Percentiles rank a stretch among this genome's conserved stretches.
phyloP scores from a whole-genome alignment of 768 basidiomycete genomes.

The Phaeotremella skinneri region DNA sequence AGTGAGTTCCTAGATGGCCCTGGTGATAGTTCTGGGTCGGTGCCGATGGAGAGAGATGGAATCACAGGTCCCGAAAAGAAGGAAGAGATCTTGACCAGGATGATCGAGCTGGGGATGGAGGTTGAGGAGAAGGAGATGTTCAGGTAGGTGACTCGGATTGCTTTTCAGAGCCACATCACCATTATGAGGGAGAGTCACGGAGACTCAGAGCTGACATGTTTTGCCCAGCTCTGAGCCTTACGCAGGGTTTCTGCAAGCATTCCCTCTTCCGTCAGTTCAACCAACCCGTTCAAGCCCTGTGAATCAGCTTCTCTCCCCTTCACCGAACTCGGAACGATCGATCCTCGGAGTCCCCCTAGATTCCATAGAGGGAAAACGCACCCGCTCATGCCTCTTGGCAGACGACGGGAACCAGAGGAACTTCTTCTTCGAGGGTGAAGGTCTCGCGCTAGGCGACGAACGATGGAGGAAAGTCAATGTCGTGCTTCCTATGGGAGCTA shows the following conservation, averaged over 20 bases:
- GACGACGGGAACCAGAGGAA: constrained; percentile 46
- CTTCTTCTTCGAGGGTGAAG: constrained; percentile 46
- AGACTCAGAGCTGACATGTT: not conserved
- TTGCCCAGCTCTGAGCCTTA: constrained; percentile 31
- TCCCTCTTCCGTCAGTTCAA: constrained; percentile 43
- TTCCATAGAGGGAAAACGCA: constrained; percentile 10
- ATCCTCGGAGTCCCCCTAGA: constrained; percentile 18
- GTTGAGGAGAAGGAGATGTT: constrained; percentile 46
- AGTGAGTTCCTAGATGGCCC: not conserved
- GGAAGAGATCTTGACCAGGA: constrained; percentile 23
- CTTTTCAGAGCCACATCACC: no score
- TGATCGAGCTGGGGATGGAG: constrained; percentile 49
- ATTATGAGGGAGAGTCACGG: no score
- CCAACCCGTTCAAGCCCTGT: constrained; percentile 28
- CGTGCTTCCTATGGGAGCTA: constrained; percentile 41
- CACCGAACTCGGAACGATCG: constrained; percentile 23
- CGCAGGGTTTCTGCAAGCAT: constrained; percentile 28
- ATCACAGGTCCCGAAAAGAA: not conserved
- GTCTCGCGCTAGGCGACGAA: constrained; percentile 39
- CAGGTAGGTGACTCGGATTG: constrained; percentile 34
- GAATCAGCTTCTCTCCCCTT: constrained; percentile 33
- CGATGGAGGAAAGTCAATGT: constrained; percentile 47
- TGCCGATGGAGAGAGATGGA: constrained; percentile 14
- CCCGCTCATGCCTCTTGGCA: constrained; percentile 29
- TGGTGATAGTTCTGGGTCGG: constrained; percentile 6